A percentile compares a stretch with the other conserved stretches of the same genome.
Evolutionary conservation across 306 rosid genomes (phyloP).

Genomic region (Lotus japonicus): DNA sequence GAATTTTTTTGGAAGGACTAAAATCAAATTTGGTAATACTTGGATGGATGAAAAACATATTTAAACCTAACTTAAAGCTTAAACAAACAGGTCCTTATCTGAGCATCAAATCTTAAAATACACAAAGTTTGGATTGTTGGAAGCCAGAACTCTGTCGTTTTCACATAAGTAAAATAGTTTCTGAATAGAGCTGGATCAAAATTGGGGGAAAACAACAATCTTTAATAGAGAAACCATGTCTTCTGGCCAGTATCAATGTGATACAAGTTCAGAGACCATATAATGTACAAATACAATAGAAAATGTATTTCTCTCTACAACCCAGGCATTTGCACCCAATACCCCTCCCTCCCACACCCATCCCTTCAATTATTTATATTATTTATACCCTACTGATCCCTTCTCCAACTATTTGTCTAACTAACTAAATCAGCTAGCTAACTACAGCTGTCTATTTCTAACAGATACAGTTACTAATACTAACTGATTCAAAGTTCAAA

Average conservation of each 20-base stretch:
- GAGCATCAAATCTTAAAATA: background rate
- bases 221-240: background rate
- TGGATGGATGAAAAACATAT: too few species aligned
- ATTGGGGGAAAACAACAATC: background rate
- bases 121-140: background rate
- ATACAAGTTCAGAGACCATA: background rate
- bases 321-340: background rate
- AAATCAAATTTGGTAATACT: too few species aligned
- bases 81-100: too few species aligned
- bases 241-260: background rate
- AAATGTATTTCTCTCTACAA: background rate
- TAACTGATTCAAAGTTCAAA: background rate
- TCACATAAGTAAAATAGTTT: background rate
- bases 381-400: background rate
- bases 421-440: background rate
- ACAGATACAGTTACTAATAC: background rate
- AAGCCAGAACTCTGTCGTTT: conserved; percentile 7
- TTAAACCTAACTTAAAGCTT: too few species aligned
- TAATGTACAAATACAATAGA: background rate
- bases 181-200: background rate
- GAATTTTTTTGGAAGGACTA: too few species aligned
- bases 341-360: background rate
- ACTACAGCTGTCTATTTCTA: background rate
- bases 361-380: too few species aligned
- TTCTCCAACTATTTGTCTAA: background rate